Conservation (phyloP, 495 filamentous ascomycete species). For the Penicillium crystallinum region DNA sequence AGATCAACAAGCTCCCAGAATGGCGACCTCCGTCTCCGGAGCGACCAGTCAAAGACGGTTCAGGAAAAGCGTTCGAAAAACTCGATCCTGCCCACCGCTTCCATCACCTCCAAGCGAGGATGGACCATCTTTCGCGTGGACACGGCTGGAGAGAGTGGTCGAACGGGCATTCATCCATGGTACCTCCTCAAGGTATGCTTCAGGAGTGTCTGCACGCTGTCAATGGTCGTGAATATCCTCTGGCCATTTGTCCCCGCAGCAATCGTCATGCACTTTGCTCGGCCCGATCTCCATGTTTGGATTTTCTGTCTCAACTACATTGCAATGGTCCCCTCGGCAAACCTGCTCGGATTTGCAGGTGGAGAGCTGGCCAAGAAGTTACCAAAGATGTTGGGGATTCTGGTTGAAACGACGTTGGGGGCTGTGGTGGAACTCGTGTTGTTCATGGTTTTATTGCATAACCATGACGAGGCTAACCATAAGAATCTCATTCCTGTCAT, state of each 20-base stretch:
- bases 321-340: slow-evolving; percentile 84
- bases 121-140: slow-evolving; percentile 41
- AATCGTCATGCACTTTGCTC: slow-evolving; percentile 58
- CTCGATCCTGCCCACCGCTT: slow-evolving; percentile 26
- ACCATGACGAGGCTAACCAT: slow-evolving; percentile 25
- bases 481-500: slow-evolving; percentile 62
- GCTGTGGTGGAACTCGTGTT: slow-evolving; percentile 78
- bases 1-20: slow-evolving; percentile 9
- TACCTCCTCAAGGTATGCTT: slow-evolving; percentile 59
- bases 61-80: slow-evolving; percentile 15
- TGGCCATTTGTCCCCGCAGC: slow-evolving; percentile 72
- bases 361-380: slow-evolving; percentile 76
- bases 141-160: slow-evolving; percentile 61
- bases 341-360: slow-evolving; percentile 79
- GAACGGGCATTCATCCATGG: slow-evolving; percentile 54
- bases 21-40: neutral
- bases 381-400: slow-evolving; percentile 69
- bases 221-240: slow-evolving; percentile 59
- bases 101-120: slow-evolving; percentile 16
- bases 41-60: neutral
- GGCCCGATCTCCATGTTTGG: slow-evolving; percentile 54
- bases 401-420: slow-evolving; percentile 71
- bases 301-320: slow-evolving; percentile 70
- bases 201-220: slow-evolving; percentile 50
- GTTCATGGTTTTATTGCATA: slow-evolving; percentile 63